These are phyloP conservation scores for Mycena belliarum DNA, from an alignment of 768 basidiomycete species.

Conservation along the genomic window DNA sequence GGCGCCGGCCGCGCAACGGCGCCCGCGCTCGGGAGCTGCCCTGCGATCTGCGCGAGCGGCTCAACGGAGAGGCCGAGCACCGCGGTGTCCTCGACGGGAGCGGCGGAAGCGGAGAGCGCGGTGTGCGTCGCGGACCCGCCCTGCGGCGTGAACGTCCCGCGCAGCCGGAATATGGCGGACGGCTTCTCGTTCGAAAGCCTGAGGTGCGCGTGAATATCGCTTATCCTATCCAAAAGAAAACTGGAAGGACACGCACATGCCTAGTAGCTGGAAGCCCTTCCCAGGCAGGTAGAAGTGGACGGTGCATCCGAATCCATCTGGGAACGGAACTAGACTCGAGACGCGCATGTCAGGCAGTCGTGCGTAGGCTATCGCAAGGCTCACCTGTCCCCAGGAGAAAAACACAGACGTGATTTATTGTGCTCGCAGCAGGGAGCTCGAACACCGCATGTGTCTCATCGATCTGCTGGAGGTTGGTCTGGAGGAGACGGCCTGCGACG, in stretches of 20 bases:
- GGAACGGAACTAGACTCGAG: conserved; percentile 61
- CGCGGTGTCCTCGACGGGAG: conserved; percentile 52
- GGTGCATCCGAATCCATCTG: conserved; percentile 79
- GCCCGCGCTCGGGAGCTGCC: conserved; percentile 51
- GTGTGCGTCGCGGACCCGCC: conserved; percentile 34
- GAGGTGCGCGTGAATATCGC: too few species aligned
- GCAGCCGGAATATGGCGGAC: conserved; percentile 83
- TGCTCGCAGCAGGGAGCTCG: conserved; percentile 66
- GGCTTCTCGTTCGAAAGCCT: conserved; percentile 92
- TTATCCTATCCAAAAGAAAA: too few species aligned
- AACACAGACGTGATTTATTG: conserved; percentile 84
- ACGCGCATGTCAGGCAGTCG: background rate
- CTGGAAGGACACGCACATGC: conserved; percentile 60
- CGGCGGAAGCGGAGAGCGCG: conserved; percentile 35
- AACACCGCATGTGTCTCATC: conserved; percentile 85
- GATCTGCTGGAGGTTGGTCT: conserved; percentile 79
- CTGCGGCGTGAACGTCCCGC: conserved; percentile 54
- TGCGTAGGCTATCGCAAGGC: conserved; percentile 20
- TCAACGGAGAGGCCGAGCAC: conserved; percentile 82
- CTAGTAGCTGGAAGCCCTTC: conserved; percentile 82
- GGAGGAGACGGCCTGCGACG: conserved; percentile 74
- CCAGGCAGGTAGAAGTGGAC: conserved; percentile 89
- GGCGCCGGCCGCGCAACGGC: conserved; percentile 14
- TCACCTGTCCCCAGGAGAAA: conserved; percentile 79
- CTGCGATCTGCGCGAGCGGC: conserved; percentile 61